A percentile compares a stretch with the other conserved stretches of the same genome.
These are phyloP conservation scores for Talaromyces verruculosus DNA, from an alignment of 2,329 filamentous ascomycete species.

Conservation along the genomic window DNA sequence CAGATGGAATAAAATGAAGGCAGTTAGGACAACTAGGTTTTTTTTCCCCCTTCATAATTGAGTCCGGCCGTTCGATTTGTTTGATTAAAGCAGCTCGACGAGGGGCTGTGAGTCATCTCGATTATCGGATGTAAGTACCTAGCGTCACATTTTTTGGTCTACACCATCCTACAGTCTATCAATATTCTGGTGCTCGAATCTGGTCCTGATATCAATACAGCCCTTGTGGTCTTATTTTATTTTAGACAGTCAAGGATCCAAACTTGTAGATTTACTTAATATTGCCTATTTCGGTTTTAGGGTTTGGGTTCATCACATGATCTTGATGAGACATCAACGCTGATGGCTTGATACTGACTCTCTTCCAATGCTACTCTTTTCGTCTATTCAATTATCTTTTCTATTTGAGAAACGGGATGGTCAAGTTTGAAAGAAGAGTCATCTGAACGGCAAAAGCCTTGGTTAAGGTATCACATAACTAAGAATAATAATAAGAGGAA, in stretches of 20 bases:
- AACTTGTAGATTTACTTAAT: not conserved
- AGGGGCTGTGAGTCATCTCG: not conserved
- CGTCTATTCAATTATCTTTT: no score
- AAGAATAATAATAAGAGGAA: not conserved
- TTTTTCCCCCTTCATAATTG: no score
- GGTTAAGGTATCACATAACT: constrained; percentile 1
- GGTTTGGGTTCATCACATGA: not conserved
- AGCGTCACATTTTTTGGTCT: not conserved
- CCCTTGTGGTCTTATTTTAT: no score
- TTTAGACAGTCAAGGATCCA: not conserved
- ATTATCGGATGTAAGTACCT: not conserved
- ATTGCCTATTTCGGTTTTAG: not conserved
- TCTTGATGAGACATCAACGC: no score
- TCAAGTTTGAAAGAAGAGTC: no score
- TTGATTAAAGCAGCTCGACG: not conserved
- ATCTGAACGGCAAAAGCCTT: not conserved
- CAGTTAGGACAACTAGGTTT: not conserved
- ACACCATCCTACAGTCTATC: no score
- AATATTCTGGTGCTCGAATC: no score
- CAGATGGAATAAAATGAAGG: not conserved
- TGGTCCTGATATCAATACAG: no score
- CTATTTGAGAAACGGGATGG: no score
- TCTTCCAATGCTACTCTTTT: no score
- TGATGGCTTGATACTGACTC: no score
- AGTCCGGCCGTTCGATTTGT: not conserved